A percentile compares a stretch with the other conserved stretches of the same genome.
phyloP scores from a whole-genome alignment of 1,284 basidiomycete genomes.

The Rhodotorula sp. region DNA sequence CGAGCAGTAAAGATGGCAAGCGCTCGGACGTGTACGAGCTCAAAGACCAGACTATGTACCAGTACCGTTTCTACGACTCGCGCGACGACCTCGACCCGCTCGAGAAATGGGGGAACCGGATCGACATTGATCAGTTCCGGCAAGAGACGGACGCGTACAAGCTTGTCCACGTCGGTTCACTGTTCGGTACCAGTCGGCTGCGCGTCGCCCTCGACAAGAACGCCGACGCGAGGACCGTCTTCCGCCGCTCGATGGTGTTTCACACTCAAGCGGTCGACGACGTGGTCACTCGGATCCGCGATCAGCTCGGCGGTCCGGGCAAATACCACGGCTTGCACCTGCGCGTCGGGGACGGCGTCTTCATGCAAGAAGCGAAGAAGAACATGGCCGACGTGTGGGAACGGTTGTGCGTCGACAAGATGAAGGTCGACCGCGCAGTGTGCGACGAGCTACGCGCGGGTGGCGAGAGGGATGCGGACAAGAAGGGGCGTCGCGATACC shows the following conservation, averaged over 20 bases:
- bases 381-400: conserved; percentile 41
- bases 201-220: conserved; percentile 30
- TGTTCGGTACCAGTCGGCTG: conserved; percentile 46
- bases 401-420: conserved; percentile 38
- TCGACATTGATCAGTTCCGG: conserved; percentile 41
- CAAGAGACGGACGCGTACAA: conserved; percentile 34
- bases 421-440: conserved; percentile 24
- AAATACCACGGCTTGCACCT: conserved; percentile 64
- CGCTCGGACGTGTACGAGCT: conserved; percentile 55
- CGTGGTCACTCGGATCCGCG: conserved; percentile 41
- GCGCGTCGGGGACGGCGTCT: conserved; percentile 64
- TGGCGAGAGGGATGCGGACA: neutral
- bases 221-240: conserved; percentile 34
- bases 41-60: conserved; percentile 60
- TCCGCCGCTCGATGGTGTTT: conserved; percentile 44
- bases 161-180: conserved; percentile 45
- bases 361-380: conserved; percentile 52
- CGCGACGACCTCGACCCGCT: conserved; percentile 46
- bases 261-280: conserved; percentile 41
- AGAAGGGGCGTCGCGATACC: neutral
- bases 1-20: neutral
- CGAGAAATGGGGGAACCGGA: conserved; percentile 43
- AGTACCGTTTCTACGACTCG: conserved; percentile 65
- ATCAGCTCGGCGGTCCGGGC: conserved; percentile 53
- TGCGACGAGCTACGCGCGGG: conserved; percentile 27